Percentiles rank a stretch among this genome's conserved stretches.
Evolutionary conservation across 2,329 filamentous ascomycete species (phyloP).

Genomic region (Sarocladium strictum): DNA sequence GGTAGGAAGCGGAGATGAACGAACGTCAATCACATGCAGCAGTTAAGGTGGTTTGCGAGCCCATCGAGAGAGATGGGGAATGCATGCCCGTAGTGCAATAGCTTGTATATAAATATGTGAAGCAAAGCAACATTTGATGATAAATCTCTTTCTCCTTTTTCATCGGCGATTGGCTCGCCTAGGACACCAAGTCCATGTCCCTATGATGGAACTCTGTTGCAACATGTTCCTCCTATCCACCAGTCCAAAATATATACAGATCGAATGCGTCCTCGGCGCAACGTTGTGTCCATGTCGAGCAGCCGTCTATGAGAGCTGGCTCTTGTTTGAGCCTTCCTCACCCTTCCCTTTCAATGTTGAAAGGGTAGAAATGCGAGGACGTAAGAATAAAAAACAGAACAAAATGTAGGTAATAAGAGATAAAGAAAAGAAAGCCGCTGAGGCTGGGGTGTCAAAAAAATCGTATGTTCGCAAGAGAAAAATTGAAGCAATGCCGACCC

Average conservation of each 20-base stretch:
- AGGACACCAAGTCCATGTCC: background rate
- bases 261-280: slow-evolving; percentile 5
- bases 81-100: no score
- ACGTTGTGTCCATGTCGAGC: background rate
- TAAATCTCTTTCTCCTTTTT: slow-evolving; percentile 3
- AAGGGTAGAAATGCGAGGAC: background rate
- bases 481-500: background rate
- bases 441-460: slow-evolving; percentile 2
- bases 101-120: background rate
- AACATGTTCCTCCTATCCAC: background rate
- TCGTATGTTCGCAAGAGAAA: slow-evolving; percentile 3
- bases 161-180: background rate
- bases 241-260: slow-evolving; percentile 8
- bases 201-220: background rate
- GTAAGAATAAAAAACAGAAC: background rate
- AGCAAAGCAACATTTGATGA: background rate
- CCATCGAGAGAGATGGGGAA: no score
- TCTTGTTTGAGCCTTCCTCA: background rate
- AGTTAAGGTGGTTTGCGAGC: background rate
- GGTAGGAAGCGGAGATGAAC: slow-evolving; percentile 20
- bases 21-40: no score
- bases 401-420: slow-evolving; percentile 9
- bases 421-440: slow-evolving; percentile 3
- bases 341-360: background rate
- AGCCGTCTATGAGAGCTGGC: slow-evolving; percentile 1